Base-by-base conservation (phyloP, 345 rosid genomes). In the Salix viminalis region DNA sequence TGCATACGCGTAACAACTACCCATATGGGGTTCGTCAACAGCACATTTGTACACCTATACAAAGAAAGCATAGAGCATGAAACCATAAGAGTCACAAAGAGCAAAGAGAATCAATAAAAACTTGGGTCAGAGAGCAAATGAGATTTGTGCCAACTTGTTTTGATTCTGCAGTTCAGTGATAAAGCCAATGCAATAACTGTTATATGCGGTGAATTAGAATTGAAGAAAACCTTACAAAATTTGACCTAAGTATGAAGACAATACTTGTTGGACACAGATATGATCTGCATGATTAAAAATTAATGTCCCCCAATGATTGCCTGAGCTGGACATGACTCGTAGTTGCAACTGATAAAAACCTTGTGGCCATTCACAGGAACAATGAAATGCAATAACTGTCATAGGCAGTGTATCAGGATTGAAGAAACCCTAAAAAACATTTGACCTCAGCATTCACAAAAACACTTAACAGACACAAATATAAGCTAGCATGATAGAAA, bases 1-100 rank as follows among this genome's bases (percentile, higher is more conserved):
- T 92, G 99, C 99, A 94, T 92, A 64, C 94, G 94, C 0, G 99
- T 94, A 75, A 96, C 98, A 77, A 96, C 92, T 65, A 96, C 93
- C 99, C 99, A 96, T 68, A 96, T 91, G 28, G 99, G 99, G 80
- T 87, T 96, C 65, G 98, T 96, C 89, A 92, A 72, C 39, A 96
- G 87, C 83, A 96, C 99, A 88, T 96, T 96, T 68, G 91, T 89
- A 61, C 91, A 86, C 86, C 99, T 96, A 82, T 76, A 83, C 19
- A 79, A 54, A 62, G 44, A 85, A 77, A 76, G 71, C 58, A 82
- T 61, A 34, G 73, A 75, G 32, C 52, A 69, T 76, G 71, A 83
- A 75, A 75, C 58, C 67, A 68, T 65, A 42, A 26, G 71, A 74
- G 41, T 21, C 24, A 9, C 11, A 32, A 48, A 42, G 64, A 23